Evolutionary conservation across 2,329 filamentous ascomycete species (phyloP).

Genomic region (Cladophialophora carrionii): DNA sequence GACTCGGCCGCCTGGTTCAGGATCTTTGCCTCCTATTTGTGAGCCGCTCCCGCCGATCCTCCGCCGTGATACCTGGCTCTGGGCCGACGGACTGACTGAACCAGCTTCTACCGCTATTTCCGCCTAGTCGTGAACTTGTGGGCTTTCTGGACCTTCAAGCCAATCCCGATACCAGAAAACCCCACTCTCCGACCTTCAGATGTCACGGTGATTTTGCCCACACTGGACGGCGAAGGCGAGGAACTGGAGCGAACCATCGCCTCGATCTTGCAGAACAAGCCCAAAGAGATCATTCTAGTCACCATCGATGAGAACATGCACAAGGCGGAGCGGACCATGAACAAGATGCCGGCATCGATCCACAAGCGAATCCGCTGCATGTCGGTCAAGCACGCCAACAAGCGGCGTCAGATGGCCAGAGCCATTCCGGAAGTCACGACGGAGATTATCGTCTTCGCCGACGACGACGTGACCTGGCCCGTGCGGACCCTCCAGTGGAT

Average conservation of each 20-base stretch:
- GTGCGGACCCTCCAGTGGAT: constrained; percentile 86
- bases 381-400: constrained; percentile 84
- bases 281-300: constrained; percentile 76
- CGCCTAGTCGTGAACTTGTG: constrained; percentile 82
- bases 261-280: constrained; percentile 56
- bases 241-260: constrained; percentile 80
- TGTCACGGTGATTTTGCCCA: constrained; percentile 92
- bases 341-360: constrained; percentile 50
- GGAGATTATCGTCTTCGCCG: constrained; percentile 84
- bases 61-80: constrained; percentile 7
- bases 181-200: constrained; percentile 79
- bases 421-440: constrained; percentile 85
- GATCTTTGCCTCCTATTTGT: constrained; percentile 50
- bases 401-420: constrained; percentile 88
- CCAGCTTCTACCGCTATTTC: constrained; percentile 82
- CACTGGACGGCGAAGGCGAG: constrained; percentile 83
- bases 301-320: constrained; percentile 80
- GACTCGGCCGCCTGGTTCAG: constrained; percentile 27
- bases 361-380: constrained; percentile 37
- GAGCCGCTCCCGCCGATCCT: constrained; percentile 34
- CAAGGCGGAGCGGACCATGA: constrained; percentile 66
- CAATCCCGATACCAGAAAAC: constrained; percentile 77
- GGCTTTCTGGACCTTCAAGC: constrained; percentile 85
- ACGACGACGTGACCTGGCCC: constrained; percentile 95
- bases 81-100: constrained; percentile 20